Percentiles rank a stretch among this genome's conserved stretches.
phyloP scores from a whole-genome alignment of 257 asterid genomes.

The Euphrasia confusa region DNA sequence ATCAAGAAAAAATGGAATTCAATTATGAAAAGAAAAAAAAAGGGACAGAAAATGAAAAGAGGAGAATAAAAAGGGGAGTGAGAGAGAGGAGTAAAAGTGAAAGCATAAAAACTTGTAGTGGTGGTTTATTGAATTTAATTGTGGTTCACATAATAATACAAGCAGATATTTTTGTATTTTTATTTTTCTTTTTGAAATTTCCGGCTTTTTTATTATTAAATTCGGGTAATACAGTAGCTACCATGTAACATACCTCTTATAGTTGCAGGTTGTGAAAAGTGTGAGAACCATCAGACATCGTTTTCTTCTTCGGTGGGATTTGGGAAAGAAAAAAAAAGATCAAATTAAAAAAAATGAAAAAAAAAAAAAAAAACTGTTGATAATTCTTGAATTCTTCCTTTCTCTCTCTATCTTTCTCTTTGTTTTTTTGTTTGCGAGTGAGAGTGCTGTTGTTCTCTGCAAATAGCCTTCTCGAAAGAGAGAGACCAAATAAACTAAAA shows the following conservation, averaged over 20 bases:
- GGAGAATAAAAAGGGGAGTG: conserved; percentile 32
- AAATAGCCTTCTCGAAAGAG: conserved; percentile 62
- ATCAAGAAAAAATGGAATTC: conserved; percentile 14
- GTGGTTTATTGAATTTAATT: conserved; percentile 19
- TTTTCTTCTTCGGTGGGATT: conserved; percentile 75
- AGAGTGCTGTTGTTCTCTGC: conserved; percentile 52
- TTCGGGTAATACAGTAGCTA: conserved; percentile 23
- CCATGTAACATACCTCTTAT: conserved; percentile 59
- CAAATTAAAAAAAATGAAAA: background rate
- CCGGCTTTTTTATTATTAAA: conserved; percentile 38
- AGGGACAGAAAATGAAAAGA: conserved; percentile 4
- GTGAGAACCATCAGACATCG: conserved; percentile 65
- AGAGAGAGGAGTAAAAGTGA: conserved; percentile 39
- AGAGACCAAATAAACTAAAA: conserved; percentile 28
- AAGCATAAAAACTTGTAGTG: conserved; percentile 32
- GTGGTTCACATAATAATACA: conserved; percentile 20
- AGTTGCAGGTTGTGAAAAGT: conserved; percentile 66
- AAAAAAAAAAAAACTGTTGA: background rate
- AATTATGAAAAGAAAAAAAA: background rate
- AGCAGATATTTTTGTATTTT: background rate
- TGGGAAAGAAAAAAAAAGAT: conserved; percentile 16
- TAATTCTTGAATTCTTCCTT: conserved; percentile 15
- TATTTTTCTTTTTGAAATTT: background rate
- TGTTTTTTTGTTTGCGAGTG: conserved; percentile 36
- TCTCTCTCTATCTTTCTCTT: conserved; percentile 30